phyloP scores from a whole-genome alignment of 257 asterid genomes.

The Cynanchum wilfordii region DNA sequence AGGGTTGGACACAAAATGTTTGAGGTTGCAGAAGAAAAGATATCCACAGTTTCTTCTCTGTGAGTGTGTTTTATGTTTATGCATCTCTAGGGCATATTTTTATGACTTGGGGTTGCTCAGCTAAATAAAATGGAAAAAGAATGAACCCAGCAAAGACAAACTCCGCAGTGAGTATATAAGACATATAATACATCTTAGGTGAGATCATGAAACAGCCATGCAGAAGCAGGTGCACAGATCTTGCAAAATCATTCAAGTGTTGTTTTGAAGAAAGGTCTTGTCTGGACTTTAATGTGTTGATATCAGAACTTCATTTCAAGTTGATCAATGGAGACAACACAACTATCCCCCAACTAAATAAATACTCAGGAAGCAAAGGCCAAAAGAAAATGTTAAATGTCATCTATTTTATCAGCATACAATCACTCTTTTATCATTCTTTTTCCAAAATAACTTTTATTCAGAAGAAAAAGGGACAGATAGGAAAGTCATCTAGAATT shows the following conservation, averaged over 20 bases:
- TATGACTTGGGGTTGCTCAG: background rate
- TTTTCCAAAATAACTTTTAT: background rate
- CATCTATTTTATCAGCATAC: background rate
- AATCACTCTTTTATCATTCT: background rate
- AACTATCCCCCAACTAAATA: background rate
- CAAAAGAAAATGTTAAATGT: background rate
- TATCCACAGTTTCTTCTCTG: background rate
- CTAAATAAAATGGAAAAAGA: background rate
- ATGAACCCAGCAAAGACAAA: background rate
- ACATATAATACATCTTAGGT: background rate
- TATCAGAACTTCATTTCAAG: background rate
- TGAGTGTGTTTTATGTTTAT: background rate
- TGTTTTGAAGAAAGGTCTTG: background rate
- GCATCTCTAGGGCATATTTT: background rate
- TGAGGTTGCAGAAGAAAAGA: background rate
- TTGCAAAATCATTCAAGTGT: background rate
- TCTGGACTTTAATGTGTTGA: background rate
- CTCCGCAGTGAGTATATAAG: background rate
- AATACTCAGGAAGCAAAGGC: background rate
- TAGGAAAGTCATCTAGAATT: background rate
- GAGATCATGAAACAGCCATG: background rate
- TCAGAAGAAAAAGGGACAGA: background rate
- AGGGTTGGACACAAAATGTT: background rate
- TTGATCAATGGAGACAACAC: background rate
- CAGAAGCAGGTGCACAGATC: background rate